Evolutionary conservation across 371 early-diverging fungal genomes (phyloP).

Genomic region (Syncephalastrum contaminatum): DNA sequence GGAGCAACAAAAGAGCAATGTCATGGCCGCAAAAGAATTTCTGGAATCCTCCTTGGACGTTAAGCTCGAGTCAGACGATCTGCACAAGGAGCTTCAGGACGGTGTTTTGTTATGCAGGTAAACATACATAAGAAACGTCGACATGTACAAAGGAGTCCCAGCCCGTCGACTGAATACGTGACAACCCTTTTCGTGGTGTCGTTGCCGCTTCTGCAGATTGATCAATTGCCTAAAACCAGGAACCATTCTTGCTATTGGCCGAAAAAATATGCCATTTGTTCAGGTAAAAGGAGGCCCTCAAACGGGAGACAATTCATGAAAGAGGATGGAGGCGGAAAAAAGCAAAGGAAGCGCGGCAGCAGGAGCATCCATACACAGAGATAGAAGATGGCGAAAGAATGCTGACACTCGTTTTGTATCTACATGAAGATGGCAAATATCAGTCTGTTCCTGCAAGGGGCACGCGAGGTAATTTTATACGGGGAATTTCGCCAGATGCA

Average conservation of each 20-base stretch:
- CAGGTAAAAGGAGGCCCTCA: slow-evolving; percentile 40
- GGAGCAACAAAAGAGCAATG: slow-evolving; percentile 23
- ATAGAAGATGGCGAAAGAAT: slow-evolving; percentile 6
- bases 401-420: background rate
- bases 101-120: slow-evolving; percentile 75
- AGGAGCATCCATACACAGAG: background rate
- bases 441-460: slow-evolving; percentile 61
- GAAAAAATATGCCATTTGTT: slow-evolving; percentile 63
- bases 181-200: background rate
- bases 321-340: background rate
- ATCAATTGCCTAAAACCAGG: slow-evolving; percentile 70
- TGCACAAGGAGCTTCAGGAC: slow-evolving; percentile 44
- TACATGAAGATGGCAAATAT: slow-evolving; percentile 80
- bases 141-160: background rate
- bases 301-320: background rate
- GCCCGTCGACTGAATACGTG: background rate
- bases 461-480: slow-evolving; percentile 39
- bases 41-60: slow-evolving; percentile 23
- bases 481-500: background rate
- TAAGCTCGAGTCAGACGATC: slow-evolving; percentile 24
- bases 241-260: slow-evolving; percentile 61
- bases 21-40: slow-evolving; percentile 27
- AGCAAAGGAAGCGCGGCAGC: background rate
- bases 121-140: background rate
- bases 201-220: slow-evolving; percentile 32